phyloP scores from a whole-genome alignment of 164 flowering plant species.

The Macadamia tetraphylla region DNA sequence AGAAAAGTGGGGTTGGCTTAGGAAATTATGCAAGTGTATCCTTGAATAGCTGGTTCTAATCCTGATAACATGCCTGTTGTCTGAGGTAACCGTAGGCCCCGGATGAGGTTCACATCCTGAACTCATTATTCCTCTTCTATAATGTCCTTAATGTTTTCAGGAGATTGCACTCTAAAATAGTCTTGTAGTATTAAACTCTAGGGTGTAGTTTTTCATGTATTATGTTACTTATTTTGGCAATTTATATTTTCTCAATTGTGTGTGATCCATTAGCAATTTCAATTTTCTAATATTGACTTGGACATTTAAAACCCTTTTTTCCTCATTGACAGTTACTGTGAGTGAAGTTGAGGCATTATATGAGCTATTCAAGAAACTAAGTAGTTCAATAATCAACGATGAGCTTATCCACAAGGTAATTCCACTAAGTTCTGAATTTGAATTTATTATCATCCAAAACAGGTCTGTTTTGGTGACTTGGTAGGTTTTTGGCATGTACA shows the following conservation, averaged over 20 bases:
- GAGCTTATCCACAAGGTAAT: slow-evolving; percentile 75
- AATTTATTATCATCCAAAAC: neutral
- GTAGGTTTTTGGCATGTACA: neutral
- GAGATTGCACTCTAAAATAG: neutral
- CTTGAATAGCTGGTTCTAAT: too few species aligned
- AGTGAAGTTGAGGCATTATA: slow-evolving; percentile 81
- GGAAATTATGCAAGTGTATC: too few species aligned
- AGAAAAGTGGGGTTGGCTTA: too few species aligned
- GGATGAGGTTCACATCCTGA: neutral
- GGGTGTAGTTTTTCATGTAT: neutral
- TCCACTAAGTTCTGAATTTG: neutral
- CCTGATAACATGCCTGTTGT: neutral
- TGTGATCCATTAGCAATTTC: neutral
- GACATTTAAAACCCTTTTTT: neutral
- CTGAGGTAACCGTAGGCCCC: neutral
- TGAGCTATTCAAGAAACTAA: slow-evolving; percentile 67
- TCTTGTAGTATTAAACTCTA: neutral
- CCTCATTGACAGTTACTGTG: slow-evolving; percentile 51
- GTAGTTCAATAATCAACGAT: slow-evolving; percentile 69
- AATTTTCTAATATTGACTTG: neutral
- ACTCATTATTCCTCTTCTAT: too few species aligned
- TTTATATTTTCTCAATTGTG: neutral
- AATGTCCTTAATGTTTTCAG: neutral
- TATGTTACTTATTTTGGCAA: neutral
- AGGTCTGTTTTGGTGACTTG: too few species aligned